Evolutionary conservation across 352 stramenopile genomes (phyloP).

Genomic region (Phytophthora multivora): DNA sequence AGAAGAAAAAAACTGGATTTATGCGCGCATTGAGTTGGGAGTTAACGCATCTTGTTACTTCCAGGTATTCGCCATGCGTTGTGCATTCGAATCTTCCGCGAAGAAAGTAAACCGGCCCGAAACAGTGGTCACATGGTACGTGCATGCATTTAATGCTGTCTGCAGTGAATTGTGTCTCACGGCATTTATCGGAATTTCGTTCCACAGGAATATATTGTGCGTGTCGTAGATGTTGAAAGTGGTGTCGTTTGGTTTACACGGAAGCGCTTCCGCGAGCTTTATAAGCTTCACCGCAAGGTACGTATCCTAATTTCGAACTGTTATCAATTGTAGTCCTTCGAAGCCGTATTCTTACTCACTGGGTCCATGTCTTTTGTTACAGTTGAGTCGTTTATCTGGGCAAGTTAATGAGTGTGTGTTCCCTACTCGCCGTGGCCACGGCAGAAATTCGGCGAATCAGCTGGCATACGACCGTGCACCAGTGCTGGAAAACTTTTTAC

Average conservation of each 20-base stretch:
- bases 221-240: slow-evolving; percentile 85
- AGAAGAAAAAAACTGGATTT: not conserved
- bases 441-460: slow-evolving; percentile 58
- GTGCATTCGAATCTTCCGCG: slow-evolving; percentile 78
- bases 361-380: slow-evolving; percentile 1
- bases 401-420: slow-evolving; percentile 75
- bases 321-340: not conserved
- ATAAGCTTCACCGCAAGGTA: slow-evolving; percentile 87
- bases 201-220: slow-evolving; percentile 82
- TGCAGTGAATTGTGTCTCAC: slow-evolving; percentile 1
- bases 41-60: slow-evolving; percentile 1
- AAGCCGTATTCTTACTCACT: not conserved
- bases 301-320: not conserved
- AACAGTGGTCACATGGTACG: slow-evolving; percentile 74
- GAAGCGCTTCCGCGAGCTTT: slow-evolving; percentile 81
- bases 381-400: slow-evolving; percentile 75
- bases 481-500: slow-evolving; percentile 80
- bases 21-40: too few relatives aligned
- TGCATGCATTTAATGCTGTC: not conserved
- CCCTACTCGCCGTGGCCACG: slow-evolving; percentile 60
- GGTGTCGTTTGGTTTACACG: slow-evolving; percentile 85
- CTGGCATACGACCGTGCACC: slow-evolving; percentile 74
- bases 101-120: slow-evolving; percentile 55
- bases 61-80: slow-evolving; percentile 79
- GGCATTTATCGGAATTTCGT: not conserved